Conservation (phyloP, 805 yeast species). For the Candida multigemmis region DNA sequence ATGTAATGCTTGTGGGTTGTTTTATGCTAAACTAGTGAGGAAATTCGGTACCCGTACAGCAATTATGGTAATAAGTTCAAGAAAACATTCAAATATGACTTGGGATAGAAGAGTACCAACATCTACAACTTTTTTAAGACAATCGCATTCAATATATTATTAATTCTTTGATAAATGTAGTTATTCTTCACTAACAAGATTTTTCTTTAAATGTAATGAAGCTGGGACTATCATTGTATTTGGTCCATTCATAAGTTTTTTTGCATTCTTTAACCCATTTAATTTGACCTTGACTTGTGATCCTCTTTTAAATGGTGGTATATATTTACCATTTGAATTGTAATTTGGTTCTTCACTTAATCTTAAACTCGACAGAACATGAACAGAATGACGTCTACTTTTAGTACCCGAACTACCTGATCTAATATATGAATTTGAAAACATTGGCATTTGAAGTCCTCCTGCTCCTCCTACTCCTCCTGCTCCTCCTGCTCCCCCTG, state of each 20-base stretch:
- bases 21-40: slow-evolving; percentile 56
- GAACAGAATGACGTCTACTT: slow-evolving; percentile 1
- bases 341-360: background rate
- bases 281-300: slow-evolving; percentile 15
- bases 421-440: slow-evolving; percentile 1
- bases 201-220: background rate
- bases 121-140: no score
- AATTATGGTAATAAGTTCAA: no score
- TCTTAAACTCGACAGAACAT: slow-evolving; percentile 1
- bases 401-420: no score
- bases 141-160: no score
- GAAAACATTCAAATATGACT: no score
- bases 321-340: slow-evolving; percentile 44
- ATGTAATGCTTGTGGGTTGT: slow-evolving; percentile 80
- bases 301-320: slow-evolving; percentile 65
- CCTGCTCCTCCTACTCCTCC: background rate
- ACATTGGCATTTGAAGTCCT: slow-evolving; percentile 1
- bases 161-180: background rate
- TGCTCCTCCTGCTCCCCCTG: slow-evolving; percentile 1
- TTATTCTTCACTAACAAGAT: background rate
- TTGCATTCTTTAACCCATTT: no score
- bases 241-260: no score
- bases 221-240: background rate
- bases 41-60: no score
- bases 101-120: no score